phyloP scores from a whole-genome alignment of 2,329 filamentous ascomycete genomes.

The Arthrobotrys iridis region DNA sequence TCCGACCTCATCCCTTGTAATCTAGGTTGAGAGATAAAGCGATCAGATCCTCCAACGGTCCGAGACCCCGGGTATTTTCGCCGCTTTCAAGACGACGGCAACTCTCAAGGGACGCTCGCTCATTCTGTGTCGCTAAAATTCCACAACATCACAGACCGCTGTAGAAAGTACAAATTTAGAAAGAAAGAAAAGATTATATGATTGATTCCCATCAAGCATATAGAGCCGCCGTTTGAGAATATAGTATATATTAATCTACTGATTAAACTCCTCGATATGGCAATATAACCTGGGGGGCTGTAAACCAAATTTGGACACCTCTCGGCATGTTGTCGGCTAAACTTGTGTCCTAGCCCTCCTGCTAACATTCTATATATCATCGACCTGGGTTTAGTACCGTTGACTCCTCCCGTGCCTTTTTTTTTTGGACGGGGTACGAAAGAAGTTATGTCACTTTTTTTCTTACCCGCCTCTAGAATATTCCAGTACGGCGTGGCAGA shows the following conservation, averaged over 20 bases:
- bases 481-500: slow-evolving; percentile 21
- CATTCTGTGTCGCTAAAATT: neutral
- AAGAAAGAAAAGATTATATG: neutral
- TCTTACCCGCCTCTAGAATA: slow-evolving; percentile 26
- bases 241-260: slow-evolving; percentile 15
- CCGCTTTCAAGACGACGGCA: slow-evolving; percentile 19
- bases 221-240: neutral
- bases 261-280: slow-evolving; percentile 4
- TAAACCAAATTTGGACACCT: slow-evolving; percentile 3
- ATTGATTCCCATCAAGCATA: slow-evolving; percentile 4
- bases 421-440: neutral
- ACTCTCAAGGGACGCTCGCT: slow-evolving; percentile 13
- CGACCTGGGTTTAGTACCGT: neutral
- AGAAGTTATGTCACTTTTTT: neutral
- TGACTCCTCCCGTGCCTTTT: neutral
- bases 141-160: neutral
- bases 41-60: slow-evolving; percentile 42
- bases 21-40: slow-evolving; percentile 46
- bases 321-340: slow-evolving; percentile 53
- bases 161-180: neutral
- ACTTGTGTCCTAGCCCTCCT: slow-evolving; percentile 19
- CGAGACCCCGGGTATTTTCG: slow-evolving; percentile 52
- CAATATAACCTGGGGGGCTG: neutral
- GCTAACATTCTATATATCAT: slow-evolving; percentile 17
- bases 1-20: slow-evolving; percentile 36